These are phyloP conservation scores for Adansonia digitata DNA, from an alignment of 345 rosid species.

Conservation along the genomic window DNA sequence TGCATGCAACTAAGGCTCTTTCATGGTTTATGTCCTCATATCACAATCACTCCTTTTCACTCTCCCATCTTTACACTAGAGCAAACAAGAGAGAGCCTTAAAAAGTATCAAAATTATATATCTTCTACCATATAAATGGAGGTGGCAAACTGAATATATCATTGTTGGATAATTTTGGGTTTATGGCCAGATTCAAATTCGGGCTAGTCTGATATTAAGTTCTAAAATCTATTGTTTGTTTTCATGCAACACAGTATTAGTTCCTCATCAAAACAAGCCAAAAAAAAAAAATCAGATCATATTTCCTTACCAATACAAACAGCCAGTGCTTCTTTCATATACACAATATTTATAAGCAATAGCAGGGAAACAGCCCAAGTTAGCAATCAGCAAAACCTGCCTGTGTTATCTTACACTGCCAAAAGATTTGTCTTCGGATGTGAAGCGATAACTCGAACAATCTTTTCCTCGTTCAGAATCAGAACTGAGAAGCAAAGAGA, in stretches of 20 bases:
- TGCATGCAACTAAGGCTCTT: background rate
- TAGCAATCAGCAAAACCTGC: conserved; percentile 4
- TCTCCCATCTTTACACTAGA: background rate
- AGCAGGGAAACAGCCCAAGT: background rate
- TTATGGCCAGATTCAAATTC: background rate
- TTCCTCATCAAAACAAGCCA: background rate
- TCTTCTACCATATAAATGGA: background rate
- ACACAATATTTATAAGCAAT: background rate
- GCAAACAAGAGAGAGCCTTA: too few species aligned
- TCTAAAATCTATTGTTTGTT: background rate
- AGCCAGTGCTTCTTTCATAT: background rate
- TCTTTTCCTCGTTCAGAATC: conserved; percentile 22
- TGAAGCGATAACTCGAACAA: conserved; percentile 17
- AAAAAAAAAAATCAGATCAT: background rate
- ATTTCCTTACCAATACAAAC: background rate
- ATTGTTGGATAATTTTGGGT: background rate
- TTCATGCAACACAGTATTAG: background rate
- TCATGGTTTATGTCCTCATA: background rate
- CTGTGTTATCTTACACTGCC: conserved; percentile 23
- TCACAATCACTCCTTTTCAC: background rate
- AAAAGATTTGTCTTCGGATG: conserved; percentile 25
- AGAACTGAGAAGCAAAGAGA: conserved; percentile 24
- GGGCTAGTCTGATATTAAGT: background rate
- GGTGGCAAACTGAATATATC: background rate
- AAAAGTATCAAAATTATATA: too few species aligned